These are phyloP conservation scores for Mucor plumbeus DNA, from an alignment of 371 early-diverging fungal species.

Conservation along the genomic window DNA sequence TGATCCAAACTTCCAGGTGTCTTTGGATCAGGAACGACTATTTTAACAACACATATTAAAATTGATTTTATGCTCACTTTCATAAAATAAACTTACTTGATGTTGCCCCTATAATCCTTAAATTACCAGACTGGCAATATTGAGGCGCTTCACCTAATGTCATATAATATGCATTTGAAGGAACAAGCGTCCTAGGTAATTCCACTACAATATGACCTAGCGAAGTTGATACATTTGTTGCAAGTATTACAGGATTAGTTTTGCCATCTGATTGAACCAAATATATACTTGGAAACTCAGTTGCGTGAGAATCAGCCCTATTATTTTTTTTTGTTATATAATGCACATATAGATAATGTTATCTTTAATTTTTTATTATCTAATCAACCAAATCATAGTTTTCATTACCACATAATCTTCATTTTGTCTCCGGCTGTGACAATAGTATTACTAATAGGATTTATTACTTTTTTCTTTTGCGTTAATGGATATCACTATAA, in stretches of 20 bases:
- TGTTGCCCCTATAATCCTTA: conserved; percentile 24
- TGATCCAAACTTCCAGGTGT: conserved; percentile 1
- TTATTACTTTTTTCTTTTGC: conserved; percentile 4
- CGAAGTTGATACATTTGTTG: conserved; percentile 18
- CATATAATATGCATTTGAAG: conserved; percentile 36
- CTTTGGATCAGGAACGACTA: conserved; percentile 19
- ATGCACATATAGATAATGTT: background rate
- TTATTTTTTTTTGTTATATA: too few relatives aligned
- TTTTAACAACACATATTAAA: too few relatives aligned
- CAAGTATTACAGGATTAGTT: conserved; percentile 17
- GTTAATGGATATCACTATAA: background rate
- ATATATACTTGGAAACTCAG: conserved; percentile 19
- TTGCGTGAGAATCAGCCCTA: conserved; percentile 30
- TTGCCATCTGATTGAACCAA: conserved; percentile 28
- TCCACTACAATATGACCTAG: conserved; percentile 12
- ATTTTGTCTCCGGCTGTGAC: conserved; percentile 34
- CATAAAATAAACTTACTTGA: background rate
- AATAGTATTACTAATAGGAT: conserved; percentile 34
- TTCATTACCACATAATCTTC: conserved; percentile 31
- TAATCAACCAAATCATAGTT: background rate
- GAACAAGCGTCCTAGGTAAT: conserved; percentile 22
- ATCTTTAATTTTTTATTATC: background rate
- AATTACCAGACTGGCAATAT: conserved; percentile 29
- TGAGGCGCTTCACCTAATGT: conserved; percentile 25
- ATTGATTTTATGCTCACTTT: background rate